Conservation (phyloP, 257 asterid species). For the Osmanthus fragrans region DNA sequence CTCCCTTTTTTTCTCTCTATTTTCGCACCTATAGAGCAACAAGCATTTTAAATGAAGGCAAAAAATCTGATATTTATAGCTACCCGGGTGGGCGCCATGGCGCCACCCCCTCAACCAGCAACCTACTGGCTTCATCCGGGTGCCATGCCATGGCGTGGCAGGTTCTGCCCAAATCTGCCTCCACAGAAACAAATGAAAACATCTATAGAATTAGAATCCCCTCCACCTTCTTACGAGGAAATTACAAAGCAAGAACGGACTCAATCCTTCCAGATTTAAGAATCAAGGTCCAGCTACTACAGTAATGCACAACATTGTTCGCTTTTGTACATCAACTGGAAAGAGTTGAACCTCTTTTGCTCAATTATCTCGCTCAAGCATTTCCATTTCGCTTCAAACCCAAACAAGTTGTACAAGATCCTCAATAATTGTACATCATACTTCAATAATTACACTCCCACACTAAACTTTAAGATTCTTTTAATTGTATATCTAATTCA, state of each 20-base stretch:
- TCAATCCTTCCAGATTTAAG: not conserved
- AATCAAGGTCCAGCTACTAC: not conserved
- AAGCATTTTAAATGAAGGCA: too few species aligned
- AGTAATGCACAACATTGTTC: not conserved
- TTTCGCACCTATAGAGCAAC: too few species aligned
- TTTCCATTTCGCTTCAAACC: not conserved
- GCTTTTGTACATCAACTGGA: not conserved
- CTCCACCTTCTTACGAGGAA: not conserved
- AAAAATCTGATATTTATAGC: too few species aligned
- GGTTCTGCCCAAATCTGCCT: too few species aligned
- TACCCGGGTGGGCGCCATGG: too few species aligned
- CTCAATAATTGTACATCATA: not conserved
- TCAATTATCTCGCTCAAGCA: not conserved
- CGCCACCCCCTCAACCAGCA: too few species aligned
- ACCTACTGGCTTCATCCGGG: too few species aligned
- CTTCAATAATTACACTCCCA: not conserved
- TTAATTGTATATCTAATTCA: not conserved
- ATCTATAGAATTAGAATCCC: not conserved
- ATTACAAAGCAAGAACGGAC: not conserved
- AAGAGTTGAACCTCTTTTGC: not conserved
- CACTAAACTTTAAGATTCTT: not conserved
- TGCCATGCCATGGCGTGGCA: too few species aligned
- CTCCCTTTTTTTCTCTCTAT: too few species aligned
- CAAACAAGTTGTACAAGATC: not conserved
- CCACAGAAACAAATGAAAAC: not conserved